Conservation (phyloP, 2,329 filamentous ascomycete species). For the Trichoderma lentiforme region DNA sequence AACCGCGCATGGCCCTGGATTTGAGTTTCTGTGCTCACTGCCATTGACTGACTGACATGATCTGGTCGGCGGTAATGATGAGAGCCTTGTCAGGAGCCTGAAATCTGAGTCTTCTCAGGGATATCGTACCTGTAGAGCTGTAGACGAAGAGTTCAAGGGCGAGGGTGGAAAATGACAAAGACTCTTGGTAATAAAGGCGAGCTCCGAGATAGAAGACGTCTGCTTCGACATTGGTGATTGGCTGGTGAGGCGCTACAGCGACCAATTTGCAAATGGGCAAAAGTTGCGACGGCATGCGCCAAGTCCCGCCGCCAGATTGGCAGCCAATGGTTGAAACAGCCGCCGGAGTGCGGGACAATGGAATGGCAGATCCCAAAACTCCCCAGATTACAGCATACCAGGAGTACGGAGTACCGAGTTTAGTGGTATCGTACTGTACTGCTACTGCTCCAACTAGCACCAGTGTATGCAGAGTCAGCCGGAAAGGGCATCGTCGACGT, state of each 20-base stretch:
- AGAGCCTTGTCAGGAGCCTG: not conserved
- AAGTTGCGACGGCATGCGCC: not conserved
- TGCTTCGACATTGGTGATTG: not conserved
- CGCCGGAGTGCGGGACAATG: not conserved
- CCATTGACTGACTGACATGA: not conserved
- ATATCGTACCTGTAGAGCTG: not conserved
- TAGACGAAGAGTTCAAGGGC: not conserved
- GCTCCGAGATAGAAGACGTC: not conserved
- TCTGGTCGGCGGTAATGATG: not conserved
- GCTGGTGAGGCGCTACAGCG: not conserved
- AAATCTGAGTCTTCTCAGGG: not conserved
- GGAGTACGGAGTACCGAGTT: not conserved
- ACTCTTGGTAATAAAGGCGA: not conserved
- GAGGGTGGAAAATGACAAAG: not conserved
- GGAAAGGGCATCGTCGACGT: not conserved
- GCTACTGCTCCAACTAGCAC: not conserved
- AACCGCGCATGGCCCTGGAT: not conserved
- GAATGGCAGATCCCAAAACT: slow-evolving; percentile 3
- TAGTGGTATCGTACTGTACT: not conserved
- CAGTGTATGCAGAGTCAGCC: not conserved
- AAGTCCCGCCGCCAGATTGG: not conserved
- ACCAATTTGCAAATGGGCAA: not conserved
- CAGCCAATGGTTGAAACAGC: slow-evolving; percentile 13
- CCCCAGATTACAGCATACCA: not conserved
- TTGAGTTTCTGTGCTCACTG: not conserved